phyloP scores from a whole-genome alignment of 352 stramenopile genomes.

The Pythium volutum region DNA sequence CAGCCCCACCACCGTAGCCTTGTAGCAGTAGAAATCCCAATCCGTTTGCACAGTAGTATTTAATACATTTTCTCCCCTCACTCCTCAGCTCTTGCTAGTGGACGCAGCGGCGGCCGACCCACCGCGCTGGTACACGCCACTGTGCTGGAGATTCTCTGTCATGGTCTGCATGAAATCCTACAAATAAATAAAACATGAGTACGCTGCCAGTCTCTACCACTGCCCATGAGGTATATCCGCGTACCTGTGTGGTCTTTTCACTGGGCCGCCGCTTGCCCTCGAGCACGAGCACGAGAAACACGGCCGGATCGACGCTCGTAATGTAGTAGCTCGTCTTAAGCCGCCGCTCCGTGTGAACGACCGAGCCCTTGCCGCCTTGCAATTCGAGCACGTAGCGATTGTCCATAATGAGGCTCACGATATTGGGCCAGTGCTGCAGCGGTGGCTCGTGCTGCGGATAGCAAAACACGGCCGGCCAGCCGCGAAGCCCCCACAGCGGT shows the following conservation, averaged over 20 bases:
- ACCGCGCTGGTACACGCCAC: conserved; percentile 47
- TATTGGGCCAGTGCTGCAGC: conserved; percentile 81
- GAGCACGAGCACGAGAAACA: conserved; percentile 70
- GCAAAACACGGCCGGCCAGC: conserved; percentile 80
- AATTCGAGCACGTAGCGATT: conserved; percentile 50
- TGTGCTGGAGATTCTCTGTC: conserved; percentile 70
- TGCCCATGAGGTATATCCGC: neutral
- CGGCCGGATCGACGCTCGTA: conserved; percentile 59
- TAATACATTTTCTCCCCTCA: conserved; percentile 6
- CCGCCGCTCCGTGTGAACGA: conserved; percentile 66
- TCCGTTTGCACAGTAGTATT: conserved; percentile 19
- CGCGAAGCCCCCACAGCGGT: conserved; percentile 71
- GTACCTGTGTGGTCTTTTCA: conserved; percentile 70
- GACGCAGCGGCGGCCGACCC: conserved; percentile 11
- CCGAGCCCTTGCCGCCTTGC: conserved; percentile 7
- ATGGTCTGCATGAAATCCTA: conserved; percentile 85
- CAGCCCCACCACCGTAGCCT: neutral
- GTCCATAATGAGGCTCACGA: conserved; percentile 87
- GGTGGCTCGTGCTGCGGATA: conserved; percentile 62
- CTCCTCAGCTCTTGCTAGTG: neutral
- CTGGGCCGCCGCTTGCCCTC: conserved; percentile 65
- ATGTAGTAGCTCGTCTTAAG: conserved; percentile 77
- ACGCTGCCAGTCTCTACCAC: neutral
- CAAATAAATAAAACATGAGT: neutral
- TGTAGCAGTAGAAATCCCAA: conserved; percentile 17